phyloP scores from a whole-genome alignment of 306 rosid genomes.

The Hippophae rhamnoides region DNA sequence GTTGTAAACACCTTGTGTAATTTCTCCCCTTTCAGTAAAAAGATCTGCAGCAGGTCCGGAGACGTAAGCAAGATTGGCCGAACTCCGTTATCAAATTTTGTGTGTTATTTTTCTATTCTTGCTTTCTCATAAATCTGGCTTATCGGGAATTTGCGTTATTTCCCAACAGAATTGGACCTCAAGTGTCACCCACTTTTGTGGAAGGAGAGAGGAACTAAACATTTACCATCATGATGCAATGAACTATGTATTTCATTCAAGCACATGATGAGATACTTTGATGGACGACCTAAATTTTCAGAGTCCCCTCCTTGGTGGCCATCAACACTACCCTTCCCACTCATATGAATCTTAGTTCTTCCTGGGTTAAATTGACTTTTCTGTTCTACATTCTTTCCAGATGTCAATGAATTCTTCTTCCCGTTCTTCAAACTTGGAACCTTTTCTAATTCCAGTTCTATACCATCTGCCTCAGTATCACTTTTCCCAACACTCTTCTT shows the following conservation, averaged over 20 bases:
- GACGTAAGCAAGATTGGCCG: no score
- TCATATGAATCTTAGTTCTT: slow-evolving; percentile 19
- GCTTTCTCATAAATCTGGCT: no score
- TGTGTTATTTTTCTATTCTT: no score
- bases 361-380: slow-evolving; percentile 15
- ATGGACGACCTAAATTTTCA: slow-evolving; percentile 45
- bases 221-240: slow-evolving; percentile 40
- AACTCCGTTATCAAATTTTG: no score
- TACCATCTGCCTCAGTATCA: slow-evolving; percentile 11
- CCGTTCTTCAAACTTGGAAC: slow-evolving; percentile 17
- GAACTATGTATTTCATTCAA: slow-evolving; percentile 66
- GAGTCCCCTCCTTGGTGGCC: slow-evolving; percentile 16
- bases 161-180: no score
- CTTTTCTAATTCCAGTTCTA: slow-evolving; percentile 11
- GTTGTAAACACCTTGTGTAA: no score
- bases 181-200: no score
- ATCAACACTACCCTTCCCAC: slow-evolving; percentile 15
- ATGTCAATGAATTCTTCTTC: slow-evolving; percentile 5
- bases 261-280: slow-evolving; percentile 73
- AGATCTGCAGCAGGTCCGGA: no score
- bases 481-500: slow-evolving; percentile 18
- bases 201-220: no score
- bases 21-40: no score
- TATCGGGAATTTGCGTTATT: no score
- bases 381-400: slow-evolving; percentile 11